Base-by-base conservation (phyloP, 1,284 basidiomycete genomes). In the Vanrija pseudolonga region DNA sequence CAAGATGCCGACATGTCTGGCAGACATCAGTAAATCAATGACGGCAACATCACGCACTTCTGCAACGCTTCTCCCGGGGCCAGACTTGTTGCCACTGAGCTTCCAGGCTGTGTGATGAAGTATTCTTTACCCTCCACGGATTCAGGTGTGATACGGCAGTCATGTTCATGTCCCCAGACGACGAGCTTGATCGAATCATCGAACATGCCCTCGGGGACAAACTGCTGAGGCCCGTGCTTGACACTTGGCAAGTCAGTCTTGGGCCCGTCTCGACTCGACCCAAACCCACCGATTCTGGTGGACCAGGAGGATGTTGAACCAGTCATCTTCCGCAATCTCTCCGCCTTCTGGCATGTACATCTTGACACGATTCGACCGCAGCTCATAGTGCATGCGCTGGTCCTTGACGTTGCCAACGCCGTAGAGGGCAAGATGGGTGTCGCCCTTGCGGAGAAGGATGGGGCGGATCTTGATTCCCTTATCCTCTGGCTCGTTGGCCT, bases 121-220 rank as follows among this genome's bases (percentile, higher is more conserved):
- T 99, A 98, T 5, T 83, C 81, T 74, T 96, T 95, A 8, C 90
- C 93, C 5, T 89, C 86, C 6, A 99, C 93, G 2, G 85, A 81
- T 68, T 97, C 90, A 0, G 95, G 95, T 3, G 84, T 79, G 56
- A 98, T 92, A 23, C 91, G 84, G 71, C 94, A 97, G 73, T 98
- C 95, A 71, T 99, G 96, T 73, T 99, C 96, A 71, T 99, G 96
- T 2, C 96, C 95, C 95, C 95, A 98, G 0, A 98, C 81, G 8
- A 99, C 90, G 5, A 98, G 81, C 68, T 96, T 85, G 54, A 98
- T 82, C 64, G 87, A 90, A 69, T 98, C 91, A 69, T 98, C 95
- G 66, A 98, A 98, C 84, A 96, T 90, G 56, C 89, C 88, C 69
- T 98, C 96, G 3, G 94, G 93, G 0, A 98, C 93, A 22, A 82